Conservation (phyloP, 495 filamentous ascomycete genomes). For the Chaetomium cochliodes region DNA sequence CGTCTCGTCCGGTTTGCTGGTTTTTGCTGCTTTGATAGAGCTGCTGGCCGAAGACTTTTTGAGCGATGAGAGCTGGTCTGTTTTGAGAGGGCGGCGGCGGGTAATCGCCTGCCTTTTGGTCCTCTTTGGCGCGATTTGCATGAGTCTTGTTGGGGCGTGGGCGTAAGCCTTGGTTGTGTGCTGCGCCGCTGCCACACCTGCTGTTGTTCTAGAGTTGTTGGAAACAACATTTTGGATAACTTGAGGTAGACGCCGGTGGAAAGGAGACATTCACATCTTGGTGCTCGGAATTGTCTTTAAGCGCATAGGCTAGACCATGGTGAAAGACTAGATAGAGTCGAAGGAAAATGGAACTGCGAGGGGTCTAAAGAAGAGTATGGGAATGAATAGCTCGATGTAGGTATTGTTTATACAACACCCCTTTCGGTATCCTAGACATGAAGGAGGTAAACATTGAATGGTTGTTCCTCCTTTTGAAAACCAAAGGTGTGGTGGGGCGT, state of each 20-base stretch:
- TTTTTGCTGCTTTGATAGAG: conserved; percentile 89
- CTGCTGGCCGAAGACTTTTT: conserved; percentile 90
- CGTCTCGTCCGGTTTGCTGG: conserved; percentile 74
- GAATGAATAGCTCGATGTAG: too few relatives aligned
- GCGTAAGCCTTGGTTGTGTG: conserved; percentile 48
- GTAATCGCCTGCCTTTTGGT: conserved; percentile 74
- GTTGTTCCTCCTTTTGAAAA: too few relatives aligned
- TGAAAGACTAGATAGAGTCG: too few relatives aligned
- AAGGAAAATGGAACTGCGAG: too few relatives aligned
- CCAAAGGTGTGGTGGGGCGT: too few relatives aligned
- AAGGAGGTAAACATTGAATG: too few relatives aligned
- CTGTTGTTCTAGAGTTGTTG: neutral
- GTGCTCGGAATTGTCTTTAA: too few relatives aligned
- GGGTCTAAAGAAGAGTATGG: too few relatives aligned
- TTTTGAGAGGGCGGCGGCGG: conserved; percentile 66
- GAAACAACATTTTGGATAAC: neutral
- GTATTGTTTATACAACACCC: too few relatives aligned
- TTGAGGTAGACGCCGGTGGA: neutral
- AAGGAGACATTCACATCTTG: neutral
- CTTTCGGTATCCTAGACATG: too few relatives aligned
- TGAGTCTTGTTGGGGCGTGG: conserved; percentile 90
- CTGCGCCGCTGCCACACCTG: neutral
- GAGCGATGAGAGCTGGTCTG: conserved; percentile 78
- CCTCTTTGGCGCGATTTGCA: conserved; percentile 69
- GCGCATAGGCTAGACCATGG: too few relatives aligned